Percentiles rank a stretch among this genome's conserved stretches.
These are phyloP conservation scores for Musa troglodytarum DNA, from an alignment of 176 grass and related monocot species.

Conservation along the genomic window DNA sequence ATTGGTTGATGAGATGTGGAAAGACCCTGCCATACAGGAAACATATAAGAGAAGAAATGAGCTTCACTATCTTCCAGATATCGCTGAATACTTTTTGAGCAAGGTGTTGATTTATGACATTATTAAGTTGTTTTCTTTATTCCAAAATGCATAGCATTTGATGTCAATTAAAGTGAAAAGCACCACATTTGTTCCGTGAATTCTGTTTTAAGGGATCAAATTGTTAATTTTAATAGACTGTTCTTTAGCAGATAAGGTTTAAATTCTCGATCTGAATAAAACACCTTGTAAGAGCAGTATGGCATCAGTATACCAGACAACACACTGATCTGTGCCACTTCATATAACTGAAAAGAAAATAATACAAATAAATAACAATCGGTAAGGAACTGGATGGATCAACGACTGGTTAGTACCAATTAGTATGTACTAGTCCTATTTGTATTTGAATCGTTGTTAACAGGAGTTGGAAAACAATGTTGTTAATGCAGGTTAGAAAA, in stretches of 20 bases:
- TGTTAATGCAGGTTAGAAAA: neutral
- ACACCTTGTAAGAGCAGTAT: no score
- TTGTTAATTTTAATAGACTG: neutral
- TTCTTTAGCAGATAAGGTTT: neutral
- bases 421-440: no score
- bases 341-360: no score
- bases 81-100: conserved; percentile 78
- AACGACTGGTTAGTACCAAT: no score
- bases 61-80: conserved; percentile 84
- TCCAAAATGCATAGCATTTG: neutral
- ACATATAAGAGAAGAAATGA: conserved; percentile 90
- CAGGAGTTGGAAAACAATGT: neutral
- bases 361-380: no score
- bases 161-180: neutral
- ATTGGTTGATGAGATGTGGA: conserved; percentile 86
- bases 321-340: no score
- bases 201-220: neutral
- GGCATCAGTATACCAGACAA: no score
- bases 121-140: neutral
- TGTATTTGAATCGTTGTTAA: no score
- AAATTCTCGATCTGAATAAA: no score
- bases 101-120: conserved; percentile 38
- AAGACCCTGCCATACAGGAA: conserved; percentile 81
- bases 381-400: no score
- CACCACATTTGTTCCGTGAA: neutral